Conservation (phyloP, 768 basidiomycete species). For the Tricholoma sp. region DNA sequence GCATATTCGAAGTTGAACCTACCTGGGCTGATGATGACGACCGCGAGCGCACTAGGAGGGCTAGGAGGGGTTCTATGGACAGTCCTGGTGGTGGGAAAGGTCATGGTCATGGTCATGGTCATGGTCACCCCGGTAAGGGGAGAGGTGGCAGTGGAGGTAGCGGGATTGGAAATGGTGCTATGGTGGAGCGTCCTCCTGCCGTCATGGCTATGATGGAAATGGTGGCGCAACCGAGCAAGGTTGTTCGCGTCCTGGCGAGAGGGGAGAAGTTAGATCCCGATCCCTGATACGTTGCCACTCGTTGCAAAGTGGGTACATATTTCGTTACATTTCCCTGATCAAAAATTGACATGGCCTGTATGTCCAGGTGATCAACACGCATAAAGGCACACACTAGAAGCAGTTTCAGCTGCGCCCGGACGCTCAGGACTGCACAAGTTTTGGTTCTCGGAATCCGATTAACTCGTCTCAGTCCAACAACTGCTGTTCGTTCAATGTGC, state of each 20-base stretch:
- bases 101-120: constrained; percentile 2
- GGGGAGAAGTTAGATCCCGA: constrained; percentile 75
- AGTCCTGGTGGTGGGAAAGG: constrained; percentile 3
- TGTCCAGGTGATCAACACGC: background rate
- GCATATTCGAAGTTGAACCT: constrained; percentile 50
- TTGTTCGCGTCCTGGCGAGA: constrained; percentile 75
- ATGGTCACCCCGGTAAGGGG: constrained; percentile 13
- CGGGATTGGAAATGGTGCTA: constrained; percentile 25
- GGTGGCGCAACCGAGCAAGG: constrained; percentile 66
- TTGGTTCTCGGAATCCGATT: background rate
- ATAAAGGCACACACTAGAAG: background rate
- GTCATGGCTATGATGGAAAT: constrained; percentile 82
- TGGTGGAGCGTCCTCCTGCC: constrained; percentile 75
- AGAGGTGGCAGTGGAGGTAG: constrained; percentile 3
- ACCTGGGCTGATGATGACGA: constrained; percentile 28
- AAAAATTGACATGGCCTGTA: background rate
- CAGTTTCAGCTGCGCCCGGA: background rate
- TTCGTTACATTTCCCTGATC: background rate
- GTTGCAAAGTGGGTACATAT: background rate
- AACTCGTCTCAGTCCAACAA: background rate
- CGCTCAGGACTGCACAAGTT: background rate
- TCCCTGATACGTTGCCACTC: constrained; percentile 11
- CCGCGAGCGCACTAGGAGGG: constrained; percentile 25
- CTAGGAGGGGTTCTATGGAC: constrained; percentile 9
- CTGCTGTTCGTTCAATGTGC: background rate